Base-by-base conservation (phyloP, 805 yeast genomes). In the Candida vaughaniae region DNA sequence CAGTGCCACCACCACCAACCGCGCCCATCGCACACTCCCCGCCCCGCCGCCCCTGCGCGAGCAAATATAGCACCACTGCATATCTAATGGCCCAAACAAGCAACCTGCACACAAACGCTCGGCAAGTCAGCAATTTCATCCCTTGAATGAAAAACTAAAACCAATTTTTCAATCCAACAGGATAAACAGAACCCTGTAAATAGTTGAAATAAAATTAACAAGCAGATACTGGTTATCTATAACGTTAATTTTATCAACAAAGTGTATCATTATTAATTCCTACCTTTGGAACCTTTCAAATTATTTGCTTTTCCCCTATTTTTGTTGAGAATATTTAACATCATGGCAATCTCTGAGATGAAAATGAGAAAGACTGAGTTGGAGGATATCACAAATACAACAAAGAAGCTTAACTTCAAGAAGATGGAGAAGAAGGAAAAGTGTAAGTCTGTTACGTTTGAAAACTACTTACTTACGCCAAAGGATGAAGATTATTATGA, bases 401-500 rank as follows among this genome's bases (percentile, higher is more conserved):
- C 51, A 34, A 41, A 42, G 28, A 45, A 41, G 22, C 10, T 39
- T n/a, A 25, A 16, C 18, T 11, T 15, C 28, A 36, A 22, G 31
- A 39, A 26, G 16, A 22, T 31, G 22, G 31, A 28, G 8, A 36
- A 20, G 12, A 32, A 39, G 10, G 30, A 37, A 18, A 38, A 36
- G 28, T 12, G 39, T 25, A 44, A 44, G 26, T 26, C 43, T 3
- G 49, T 45, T 4, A 36, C 37, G n/a, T 45, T 45, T 31, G 45
- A 36, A 25, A 32, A 39, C 26, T 71, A 70, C 5, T 54, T 67
- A 22, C 52, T 66, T 34, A 67, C 73, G 2, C 73, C 73, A 4
- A 66, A 64, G 40, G 68, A 67, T 17, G 73, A 66, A 25, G 65
- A 63, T 32, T 62, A 64, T 36, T 64, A 59, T 19, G 55, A 56